Conservation (phyloP, 2,329 filamentous ascomycete species). For the Fusarium sp. region DNA sequence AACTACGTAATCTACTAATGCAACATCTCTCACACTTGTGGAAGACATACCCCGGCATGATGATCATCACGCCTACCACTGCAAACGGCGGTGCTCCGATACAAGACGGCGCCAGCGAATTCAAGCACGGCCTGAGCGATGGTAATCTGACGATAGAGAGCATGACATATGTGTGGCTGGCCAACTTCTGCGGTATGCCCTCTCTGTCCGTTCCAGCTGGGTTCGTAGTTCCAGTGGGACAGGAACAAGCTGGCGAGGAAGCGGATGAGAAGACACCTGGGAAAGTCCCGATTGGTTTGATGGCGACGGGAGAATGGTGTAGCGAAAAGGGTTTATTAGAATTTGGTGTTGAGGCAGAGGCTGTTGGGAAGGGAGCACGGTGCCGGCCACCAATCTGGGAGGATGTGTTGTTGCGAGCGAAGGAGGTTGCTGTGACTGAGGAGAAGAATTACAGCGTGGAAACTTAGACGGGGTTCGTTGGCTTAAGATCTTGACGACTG, state of each 20-base stretch:
- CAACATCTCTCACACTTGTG: constrained; percentile 77
- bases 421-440: background rate
- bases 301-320: constrained; percentile 69
- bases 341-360: constrained; percentile 63
- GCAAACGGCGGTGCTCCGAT: constrained; percentile 18
- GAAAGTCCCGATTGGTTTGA: constrained; percentile 65
- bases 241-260: constrained; percentile 49
- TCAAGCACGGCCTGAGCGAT: too few relatives aligned
- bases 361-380: constrained; percentile 46
- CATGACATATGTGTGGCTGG: constrained; percentile 60
- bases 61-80: constrained; percentile 79
- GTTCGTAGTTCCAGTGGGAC: constrained; percentile 56
- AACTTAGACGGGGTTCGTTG: background rate
- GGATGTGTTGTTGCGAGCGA: constrained; percentile 23
- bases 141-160: too few relatives aligned
- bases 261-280: constrained; percentile 53
- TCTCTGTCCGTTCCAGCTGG: constrained; percentile 60
- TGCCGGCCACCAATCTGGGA: constrained; percentile 36
- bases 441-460: background rate
- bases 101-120: too few relatives aligned
- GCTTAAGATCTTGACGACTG: too few relatives aligned
- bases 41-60: constrained; percentile 72
- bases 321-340: constrained; percentile 62
- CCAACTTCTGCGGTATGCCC: constrained; percentile 64
- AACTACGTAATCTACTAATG: constrained; percentile 77